Evolutionary conservation across 2,329 filamentous ascomycete species (phyloP), one percentile per base, ranked within the genome.

Genomic region (Colletotrichum sp.): DNA sequence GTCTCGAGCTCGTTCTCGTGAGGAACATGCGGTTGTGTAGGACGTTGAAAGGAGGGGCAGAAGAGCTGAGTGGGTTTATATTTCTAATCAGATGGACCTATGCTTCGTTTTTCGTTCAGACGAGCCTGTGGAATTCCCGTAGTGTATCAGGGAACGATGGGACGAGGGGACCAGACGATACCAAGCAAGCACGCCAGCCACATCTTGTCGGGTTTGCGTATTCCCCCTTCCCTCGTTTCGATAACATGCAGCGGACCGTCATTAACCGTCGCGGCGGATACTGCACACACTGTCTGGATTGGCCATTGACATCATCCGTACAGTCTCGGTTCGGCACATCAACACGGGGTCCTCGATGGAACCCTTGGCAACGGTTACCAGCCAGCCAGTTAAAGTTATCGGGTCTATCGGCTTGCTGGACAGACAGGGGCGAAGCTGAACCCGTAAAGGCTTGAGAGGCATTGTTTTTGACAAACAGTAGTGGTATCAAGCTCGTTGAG

Each of bases 271-370:
- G 56, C 16, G 5, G 43, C 43, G 43, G 43, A 52, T 52, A 52
- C 43, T 52, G 43, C 43, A 52, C 43, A 52, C 43, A 67, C 24
- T 70, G 26, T 70, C 28, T 36, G 68, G 38, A 36, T 21, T 60
- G 26, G 36, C 67, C 56, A 52, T 70, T 70, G 67, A 70, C 67
- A 70, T 70, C 67, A 70, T 70, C 58, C n/a, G 32, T 30, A 61
- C 55, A 61, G 52, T 60, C 36, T 6, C 34, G 13, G n/a, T 24
- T 43, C 61, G 61, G 34, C 12, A 38, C 21, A 13, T 64, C 34
- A 60, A 55, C 32, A 58, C 66, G 58, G 52, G 52, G 66, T 21
- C 10, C 21, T 21, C 9, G 52, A 36, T 24, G 32, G 21, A 68
- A 60, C 55, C 55, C 30, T 34, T 21, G 32, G 30, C 26, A 26